These are phyloP conservation scores for Amaranthus hypochondriacus DNA, from an alignment of 148 eudicot genomes.

Conservation along the genomic window DNA sequence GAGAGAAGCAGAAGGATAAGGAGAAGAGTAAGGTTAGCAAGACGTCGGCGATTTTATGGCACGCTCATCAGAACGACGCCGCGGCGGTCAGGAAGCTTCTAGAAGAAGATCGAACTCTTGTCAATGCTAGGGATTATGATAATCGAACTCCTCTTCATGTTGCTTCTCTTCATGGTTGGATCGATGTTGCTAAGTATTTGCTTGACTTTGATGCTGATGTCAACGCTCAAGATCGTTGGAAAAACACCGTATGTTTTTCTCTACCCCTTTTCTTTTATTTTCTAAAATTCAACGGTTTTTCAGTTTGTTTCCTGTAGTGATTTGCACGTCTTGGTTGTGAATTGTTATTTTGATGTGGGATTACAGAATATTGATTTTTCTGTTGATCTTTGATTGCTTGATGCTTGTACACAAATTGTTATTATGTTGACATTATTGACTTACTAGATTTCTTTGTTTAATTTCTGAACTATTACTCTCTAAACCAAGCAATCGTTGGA, in stretches of 20 bases:
- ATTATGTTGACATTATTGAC: no score
- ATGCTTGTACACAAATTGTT: neutral
- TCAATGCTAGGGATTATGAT: conserved; percentile 83
- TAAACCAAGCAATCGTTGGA: neutral
- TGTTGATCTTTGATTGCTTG: neutral
- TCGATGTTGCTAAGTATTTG: conserved; percentile 72
- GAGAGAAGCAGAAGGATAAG: conserved; percentile 50
- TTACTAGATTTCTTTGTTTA: neutral
- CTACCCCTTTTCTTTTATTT: neutral
- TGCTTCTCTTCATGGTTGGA: conserved; percentile 89
- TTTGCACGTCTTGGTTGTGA: no score
- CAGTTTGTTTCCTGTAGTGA: neutral
- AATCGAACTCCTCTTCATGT: conserved; percentile 88
- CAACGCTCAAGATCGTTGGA: conserved; percentile 97
- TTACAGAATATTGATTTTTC: neutral
- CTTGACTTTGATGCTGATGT: conserved; percentile 78
- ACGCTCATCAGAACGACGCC: conserved; percentile 88
- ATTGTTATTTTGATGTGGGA: no score
- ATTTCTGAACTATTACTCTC: neutral
- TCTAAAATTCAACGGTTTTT: neutral
- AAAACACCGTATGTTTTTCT: conserved; percentile 53
- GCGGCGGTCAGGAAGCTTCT: conserved; percentile 67
- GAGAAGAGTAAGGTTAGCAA: conserved; percentile 72
- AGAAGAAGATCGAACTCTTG: conserved; percentile 70
- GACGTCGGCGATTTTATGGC: conserved; percentile 89